Evolutionary conservation across 169 alveolate species (phyloP), one percentile per base, ranked within the genome.

Genomic region (Plasmodium gonderi): DNA sequence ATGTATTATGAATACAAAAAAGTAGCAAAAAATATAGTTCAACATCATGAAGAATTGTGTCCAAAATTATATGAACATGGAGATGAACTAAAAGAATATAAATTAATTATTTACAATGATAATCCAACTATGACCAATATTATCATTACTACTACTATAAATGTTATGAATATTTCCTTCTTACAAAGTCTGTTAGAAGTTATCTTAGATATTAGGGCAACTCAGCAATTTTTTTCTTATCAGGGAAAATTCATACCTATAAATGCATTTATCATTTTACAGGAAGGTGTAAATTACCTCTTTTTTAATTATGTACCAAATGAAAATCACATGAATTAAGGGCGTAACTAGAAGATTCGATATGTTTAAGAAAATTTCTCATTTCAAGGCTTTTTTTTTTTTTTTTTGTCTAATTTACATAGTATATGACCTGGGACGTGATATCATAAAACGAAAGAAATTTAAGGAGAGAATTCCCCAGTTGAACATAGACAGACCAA

Each of bases 91-190:
- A 87, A 87, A 47, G 87, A 51, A 60, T 87, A 87, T 68, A 75
- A 12, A 20, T 23, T 87, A 87, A 65, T 87, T 33, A 74, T 87
- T 33, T 87, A 87, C 67, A 87, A 54, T 75, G 87, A 87, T 87
- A 87, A 87, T 74, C 93, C 93, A 8, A 44, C 85, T 45, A 87
- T 87, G 85, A 17, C 93, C 0, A 87, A 87, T 51, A 75, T 87
- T 26, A 23, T 87, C 14, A 31, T 87, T 60, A 74, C 12, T n/a
- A 87, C 93, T 31, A 51, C 93, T 20, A n/a, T 87, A 29, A 87
- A 87, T 38, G 85, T 87, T 51, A n/a, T 87, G 12, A 87, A 87
- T 75, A 17, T 87, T 75, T 47, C 93, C 45, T 75, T 87, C n/a
- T 60, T 87, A 47, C 79, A 75, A 64, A 74, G 93, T 33, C 23